Base-by-base conservation (phyloP, 179 eudicot species). In the Beta corolliflora region DNA sequence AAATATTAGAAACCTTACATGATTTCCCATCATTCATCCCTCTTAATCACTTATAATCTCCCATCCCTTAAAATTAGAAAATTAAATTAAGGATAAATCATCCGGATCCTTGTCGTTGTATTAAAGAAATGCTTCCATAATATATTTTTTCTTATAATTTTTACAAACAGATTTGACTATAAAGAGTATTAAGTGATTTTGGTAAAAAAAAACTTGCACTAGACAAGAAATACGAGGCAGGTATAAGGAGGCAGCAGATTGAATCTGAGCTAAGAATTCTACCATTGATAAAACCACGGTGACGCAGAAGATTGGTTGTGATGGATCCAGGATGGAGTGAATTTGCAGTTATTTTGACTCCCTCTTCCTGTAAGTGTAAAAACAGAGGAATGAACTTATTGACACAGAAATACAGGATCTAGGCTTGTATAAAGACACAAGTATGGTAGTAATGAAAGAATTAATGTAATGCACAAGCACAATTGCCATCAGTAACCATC, bases 271-370 rank as follows among this genome's bases (percentile, higher is more conserved):
- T 10, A 25, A 53, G 58, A 48, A 9, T 21, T 18, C 81, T 87
- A 94, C 98, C 94, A 65, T 84, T 84, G 64, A 89, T 36, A 58
- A 89, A 23, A 75, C 90, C 54, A 58, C 50, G 88, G 89, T 93
- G 89, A 55, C 91, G 92, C 25, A 84, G 75, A 74, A 91, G 92
- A 80, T 87, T 84, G 72, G 87, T 83, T 46, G 88, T 81, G 67
- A 88, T 84, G 50, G 88, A 86, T 69, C 90, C 90, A 46, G 90
- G 90, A 66, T 88, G 90, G 61, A 88, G 87, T 18, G 90, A 81
- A 65, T 88, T 88, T 15, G 85, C 88, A 4, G 84, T 84, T 76
- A 88, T 75, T 78, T 85, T 80, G 59, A 77, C 58, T 23, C 88
- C 90, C 53, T 85, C 90, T 31, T 88, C 85, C 90, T 88, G 73